Conservation (phyloP, 441 rosid species). For the Brassica balearica region DNA sequence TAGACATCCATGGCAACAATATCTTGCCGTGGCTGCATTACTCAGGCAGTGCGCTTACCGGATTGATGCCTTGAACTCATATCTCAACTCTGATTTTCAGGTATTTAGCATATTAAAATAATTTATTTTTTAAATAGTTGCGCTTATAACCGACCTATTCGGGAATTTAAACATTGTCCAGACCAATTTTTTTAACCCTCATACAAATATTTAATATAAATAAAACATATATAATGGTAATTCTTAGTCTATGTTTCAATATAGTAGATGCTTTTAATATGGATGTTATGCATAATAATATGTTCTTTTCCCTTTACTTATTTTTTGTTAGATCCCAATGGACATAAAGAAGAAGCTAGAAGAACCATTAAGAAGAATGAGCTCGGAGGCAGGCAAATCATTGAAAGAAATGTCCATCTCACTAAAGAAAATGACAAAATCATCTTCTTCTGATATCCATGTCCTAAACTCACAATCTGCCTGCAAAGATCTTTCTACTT, state of each 20-base stretch:
- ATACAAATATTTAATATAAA: background rate
- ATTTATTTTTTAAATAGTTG: background rate
- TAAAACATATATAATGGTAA: background rate
- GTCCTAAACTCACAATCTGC: slow-evolving; percentile 48
- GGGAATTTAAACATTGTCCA: background rate
- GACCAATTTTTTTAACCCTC: background rate
- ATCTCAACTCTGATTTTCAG: slow-evolving; percentile 50
- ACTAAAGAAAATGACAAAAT: slow-evolving; percentile 49
- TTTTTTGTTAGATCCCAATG: slow-evolving; percentile 35
- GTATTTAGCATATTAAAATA: slow-evolving; percentile 18
- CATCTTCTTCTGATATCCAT: slow-evolving; percentile 45
- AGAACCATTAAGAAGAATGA: slow-evolving; percentile 47
- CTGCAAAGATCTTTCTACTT: slow-evolving; percentile 46
- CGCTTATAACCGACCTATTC: background rate
- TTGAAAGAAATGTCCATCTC: slow-evolving; percentile 49
- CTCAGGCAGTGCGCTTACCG: slow-evolving; percentile 46
- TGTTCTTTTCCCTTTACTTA: slow-evolving; percentile 2
- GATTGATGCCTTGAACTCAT: slow-evolving; percentile 47
- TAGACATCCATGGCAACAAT: slow-evolving; percentile 82
- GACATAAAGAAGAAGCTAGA: slow-evolving; percentile 48
- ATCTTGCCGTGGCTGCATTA: slow-evolving; percentile 55
- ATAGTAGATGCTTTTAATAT: background rate
- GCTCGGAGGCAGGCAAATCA: slow-evolving; percentile 51
- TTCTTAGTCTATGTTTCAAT: background rate
- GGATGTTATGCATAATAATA: background rate